Percentiles rank a stretch among this genome's conserved stretches.
Evolutionary conservation across 2,329 filamentous ascomycete genomes (phyloP).

Genomic region (Botrytis medusae): DNA sequence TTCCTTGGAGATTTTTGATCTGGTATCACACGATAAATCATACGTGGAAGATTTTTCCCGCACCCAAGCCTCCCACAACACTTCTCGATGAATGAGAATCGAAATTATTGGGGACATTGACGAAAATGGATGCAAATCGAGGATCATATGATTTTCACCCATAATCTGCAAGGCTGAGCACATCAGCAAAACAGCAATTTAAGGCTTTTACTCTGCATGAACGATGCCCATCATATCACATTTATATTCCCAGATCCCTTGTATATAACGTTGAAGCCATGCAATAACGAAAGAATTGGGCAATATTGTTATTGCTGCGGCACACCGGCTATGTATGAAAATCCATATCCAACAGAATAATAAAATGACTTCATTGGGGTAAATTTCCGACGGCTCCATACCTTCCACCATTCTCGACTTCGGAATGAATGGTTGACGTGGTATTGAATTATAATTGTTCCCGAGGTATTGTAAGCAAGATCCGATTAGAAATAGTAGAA

Average conservation of each 20-base stretch:
- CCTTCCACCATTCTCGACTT: not conserved
- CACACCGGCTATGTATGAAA: constrained; percentile 1
- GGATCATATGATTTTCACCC: constrained; percentile 19
- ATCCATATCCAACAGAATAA: not conserved
- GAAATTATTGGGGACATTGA: not conserved
- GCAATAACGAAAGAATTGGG: constrained; percentile 10
- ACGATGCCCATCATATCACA: constrained; percentile 6
- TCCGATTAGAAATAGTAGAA: not conserved
- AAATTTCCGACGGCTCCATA: not conserved
- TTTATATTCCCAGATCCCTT: not conserved
- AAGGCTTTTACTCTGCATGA: constrained; percentile 10
- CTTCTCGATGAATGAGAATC: not conserved
- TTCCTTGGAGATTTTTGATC: constrained; percentile 24
- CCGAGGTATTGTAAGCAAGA: not conserved
- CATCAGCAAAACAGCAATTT: constrained; percentile 14
- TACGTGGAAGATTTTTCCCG: constrained; percentile 5
- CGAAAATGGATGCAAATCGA: constrained; percentile 4
- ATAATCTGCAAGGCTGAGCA: constrained; percentile 21
- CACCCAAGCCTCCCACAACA: not conserved
- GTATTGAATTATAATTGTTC: not conserved
- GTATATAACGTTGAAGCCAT: constrained; percentile 5
- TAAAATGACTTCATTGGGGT: not conserved
- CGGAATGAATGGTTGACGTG: not conserved
- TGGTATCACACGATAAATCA: constrained; percentile 31
- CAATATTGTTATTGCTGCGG: not conserved